Base-by-base conservation (phyloP, 371 early-diverging fungal species). In the Apophysomyces ossiformis region DNA sequence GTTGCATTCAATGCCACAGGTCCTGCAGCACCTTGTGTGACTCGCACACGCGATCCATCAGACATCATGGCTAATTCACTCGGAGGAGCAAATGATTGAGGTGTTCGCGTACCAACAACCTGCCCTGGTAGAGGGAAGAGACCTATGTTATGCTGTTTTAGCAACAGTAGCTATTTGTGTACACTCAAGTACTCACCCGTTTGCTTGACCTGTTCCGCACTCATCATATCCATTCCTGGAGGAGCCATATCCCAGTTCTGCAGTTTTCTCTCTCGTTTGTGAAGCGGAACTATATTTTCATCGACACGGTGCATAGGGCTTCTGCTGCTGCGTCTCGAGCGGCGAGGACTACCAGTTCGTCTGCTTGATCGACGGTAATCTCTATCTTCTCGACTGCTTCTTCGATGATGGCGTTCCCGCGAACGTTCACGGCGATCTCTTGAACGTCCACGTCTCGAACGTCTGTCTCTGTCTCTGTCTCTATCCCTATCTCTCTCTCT, bases 221-320 rank as follows among this genome's bases (percentile, higher is more conserved):
- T 85, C 85, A 96, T 86, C 59, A 87, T 89, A 73, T 98, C 97
- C 77, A 90, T 97, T 26, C 97, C 98, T 16, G 89, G 87, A 45
- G 98, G 98, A 1, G 95, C 86, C 64, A 93, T 83, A 79, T 99
- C 99, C 99, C 99, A 99, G 71, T 91, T 88, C 63, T 90, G 85
- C 39, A 97, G 84, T 76, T 92, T 94, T 41, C 92, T 82, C 35
- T 77, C 81, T 60, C 96, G 79, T 72, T 90, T 83, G 72, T 96
- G 92, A 38, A 98, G 77, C 11, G 96, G 96, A 37, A 90, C 75
- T 7, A 86, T 78, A 7, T 54, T 62, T 26, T 87, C 81, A 63
- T 85, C 87, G 74, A 75, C 79, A 66, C 85, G 75, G 68, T 75
- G 73, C 61, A 77, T 73, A 13, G 63, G 60, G 11, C 54, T 50